phyloP scores from a whole-genome alignment of 352 stramenopile genomes.

The Phytophthora nicotianae region DNA sequence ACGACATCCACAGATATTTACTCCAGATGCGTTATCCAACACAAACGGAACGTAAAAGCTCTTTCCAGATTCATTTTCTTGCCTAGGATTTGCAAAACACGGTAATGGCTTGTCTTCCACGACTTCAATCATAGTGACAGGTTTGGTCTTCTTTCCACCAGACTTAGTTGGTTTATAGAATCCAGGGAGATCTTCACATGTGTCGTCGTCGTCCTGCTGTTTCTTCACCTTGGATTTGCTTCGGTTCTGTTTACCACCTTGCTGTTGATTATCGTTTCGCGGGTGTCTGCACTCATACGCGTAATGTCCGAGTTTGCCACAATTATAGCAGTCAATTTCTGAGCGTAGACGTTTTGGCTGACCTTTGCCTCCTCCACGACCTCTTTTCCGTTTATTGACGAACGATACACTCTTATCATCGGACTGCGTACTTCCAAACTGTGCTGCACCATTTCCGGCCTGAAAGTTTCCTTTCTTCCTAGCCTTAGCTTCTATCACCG shows the following conservation, averaged over 20 bases:
- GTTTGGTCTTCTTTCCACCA: slow-evolving; percentile 6
- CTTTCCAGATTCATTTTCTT: neutral
- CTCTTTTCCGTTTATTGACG: neutral
- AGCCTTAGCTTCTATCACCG: slow-evolving; percentile 3
- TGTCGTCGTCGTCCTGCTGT: slow-evolving; percentile 8
- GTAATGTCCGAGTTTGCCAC: neutral
- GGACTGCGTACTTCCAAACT: neutral
- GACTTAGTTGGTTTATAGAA: slow-evolving; percentile 10
- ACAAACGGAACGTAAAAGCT: slow-evolving; percentile 5
- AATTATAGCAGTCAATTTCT: neutral
- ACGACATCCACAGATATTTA: slow-evolving; percentile 18
- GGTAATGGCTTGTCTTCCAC: neutral
- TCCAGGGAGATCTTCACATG: slow-evolving; percentile 1
- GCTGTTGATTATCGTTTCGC: neutral
- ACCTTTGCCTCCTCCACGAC: neutral
- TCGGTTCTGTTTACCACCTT: neutral
- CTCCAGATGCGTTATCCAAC: slow-evolving; percentile 10
- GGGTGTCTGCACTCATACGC: neutral
- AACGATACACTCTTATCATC: neutral
- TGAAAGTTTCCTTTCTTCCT: neutral
- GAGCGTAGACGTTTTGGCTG: neutral
- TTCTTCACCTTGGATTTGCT: slow-evolving; percentile 1
- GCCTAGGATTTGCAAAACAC: neutral
- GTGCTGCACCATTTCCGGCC: neutral
- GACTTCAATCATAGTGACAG: slow-evolving; percentile 11